Conservation (phyloP, 2,329 filamentous ascomycete genomes). For the Davidsoniella virescens region DNA sequence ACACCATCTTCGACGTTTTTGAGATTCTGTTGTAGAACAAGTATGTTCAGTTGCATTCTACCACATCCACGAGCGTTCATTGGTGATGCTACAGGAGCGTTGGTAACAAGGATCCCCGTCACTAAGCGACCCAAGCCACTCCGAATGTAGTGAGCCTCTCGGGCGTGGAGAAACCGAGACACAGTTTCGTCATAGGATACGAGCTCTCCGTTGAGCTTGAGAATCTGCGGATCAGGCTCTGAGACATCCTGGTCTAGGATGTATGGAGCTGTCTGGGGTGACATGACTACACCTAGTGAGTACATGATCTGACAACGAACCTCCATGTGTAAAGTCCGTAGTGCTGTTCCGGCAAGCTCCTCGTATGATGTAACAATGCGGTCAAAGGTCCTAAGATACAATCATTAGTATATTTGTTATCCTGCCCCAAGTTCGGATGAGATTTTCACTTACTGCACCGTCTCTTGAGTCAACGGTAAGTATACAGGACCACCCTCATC, state of each 20-base stretch:
- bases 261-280: conserved; percentile 43
- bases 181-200: conserved; percentile 78
- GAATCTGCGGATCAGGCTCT: conserved; percentile 62
- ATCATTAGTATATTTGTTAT: conserved; percentile 15
- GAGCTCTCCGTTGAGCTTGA: conserved; percentile 70
- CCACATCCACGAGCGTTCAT: conserved; percentile 75
- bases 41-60: conserved; percentile 78
- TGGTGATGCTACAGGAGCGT: conserved; percentile 52
- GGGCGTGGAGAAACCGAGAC: conserved; percentile 51
- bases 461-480: conserved; percentile 75
- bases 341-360: conserved; percentile 59
- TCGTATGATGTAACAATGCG: conserved; percentile 70
- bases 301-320: conserved; percentile 73
- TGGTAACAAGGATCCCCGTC: conserved; percentile 61
- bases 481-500: conserved; percentile 55
- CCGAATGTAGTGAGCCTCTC: conserved; percentile 61
- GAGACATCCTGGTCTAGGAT: conserved; percentile 54
- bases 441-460: conserved; percentile 48
- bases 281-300: conserved; percentile 51
- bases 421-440: not conserved
- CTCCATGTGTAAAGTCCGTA: conserved; percentile 79
- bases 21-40: conserved; percentile 90
- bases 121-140: conserved; percentile 62
- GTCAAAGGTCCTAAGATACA: conserved; percentile 54
- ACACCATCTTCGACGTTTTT: conserved; percentile 74